phyloP scores from a whole-genome alignment of 2,329 filamentous ascomycete genomes.

The Elsinoe australis region DNA sequence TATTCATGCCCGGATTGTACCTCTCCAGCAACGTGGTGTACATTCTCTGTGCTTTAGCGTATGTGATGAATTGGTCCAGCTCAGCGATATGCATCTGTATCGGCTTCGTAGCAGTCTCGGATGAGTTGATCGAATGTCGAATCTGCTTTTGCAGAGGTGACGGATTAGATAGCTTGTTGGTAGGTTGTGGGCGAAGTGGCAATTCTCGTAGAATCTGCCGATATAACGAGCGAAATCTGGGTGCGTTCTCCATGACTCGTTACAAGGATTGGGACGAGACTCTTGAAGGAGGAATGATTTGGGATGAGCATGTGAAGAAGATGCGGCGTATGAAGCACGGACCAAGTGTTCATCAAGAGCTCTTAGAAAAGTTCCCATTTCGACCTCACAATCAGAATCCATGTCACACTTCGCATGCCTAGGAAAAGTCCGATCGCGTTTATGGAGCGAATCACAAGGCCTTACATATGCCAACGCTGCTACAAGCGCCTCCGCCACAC shows the following conservation, averaged over 20 bases:
- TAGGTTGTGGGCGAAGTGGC: conserved; percentile 57
- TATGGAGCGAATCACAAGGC: not conserved
- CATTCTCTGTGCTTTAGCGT: conserved; percentile 74
- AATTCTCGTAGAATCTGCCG: conserved; percentile 83
- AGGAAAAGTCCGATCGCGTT: too few relatives aligned
- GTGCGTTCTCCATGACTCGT: conserved; percentile 28
- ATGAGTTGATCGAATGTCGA: conserved; percentile 52
- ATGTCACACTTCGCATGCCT: not conserved
- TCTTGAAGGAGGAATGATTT: not conserved
- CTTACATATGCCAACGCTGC: not conserved
- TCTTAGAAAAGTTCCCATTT: conserved; percentile 6
- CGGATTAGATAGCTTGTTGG: conserved; percentile 45
- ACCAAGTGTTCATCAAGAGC: conserved; percentile 3
- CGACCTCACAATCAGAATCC: not conserved
- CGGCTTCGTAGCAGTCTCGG: conserved; percentile 21
- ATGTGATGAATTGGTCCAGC: conserved; percentile 71
- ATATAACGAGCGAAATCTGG: conserved; percentile 67
- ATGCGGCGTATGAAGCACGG: conserved; percentile 3
- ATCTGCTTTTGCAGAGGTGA: conserved; percentile 64
- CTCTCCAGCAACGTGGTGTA: conserved; percentile 77
- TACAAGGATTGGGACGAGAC: not conserved
- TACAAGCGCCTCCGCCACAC: conserved; percentile 1
- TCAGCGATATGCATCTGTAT: conserved; percentile 37
- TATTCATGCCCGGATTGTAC: conserved; percentile 87
- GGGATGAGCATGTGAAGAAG: not conserved